Evolutionary conservation across 2,329 filamentous ascomycete species (phyloP).

Genomic region (Orbilia quercus): DNA sequence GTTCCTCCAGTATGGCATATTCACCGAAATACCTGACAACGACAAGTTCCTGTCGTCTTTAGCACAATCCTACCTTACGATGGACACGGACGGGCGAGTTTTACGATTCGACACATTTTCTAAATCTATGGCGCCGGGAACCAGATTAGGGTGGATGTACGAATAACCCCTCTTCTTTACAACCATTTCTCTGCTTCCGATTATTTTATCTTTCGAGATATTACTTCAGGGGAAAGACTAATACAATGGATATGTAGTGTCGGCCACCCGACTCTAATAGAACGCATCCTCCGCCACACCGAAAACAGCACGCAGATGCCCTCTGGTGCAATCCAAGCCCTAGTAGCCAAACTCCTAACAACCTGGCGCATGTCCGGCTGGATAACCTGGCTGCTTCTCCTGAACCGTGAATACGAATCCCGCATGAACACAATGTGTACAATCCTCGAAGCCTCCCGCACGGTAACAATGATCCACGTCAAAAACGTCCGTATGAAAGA

Average conservation of each 20-base stretch:
- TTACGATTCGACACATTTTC: slow-evolving; percentile 92
- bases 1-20: slow-evolving; percentile 85
- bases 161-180: not conserved
- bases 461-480: slow-evolving; percentile 43
- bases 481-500: slow-evolving; percentile 44
- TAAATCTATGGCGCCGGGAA: slow-evolving; percentile 90
- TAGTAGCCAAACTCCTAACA: slow-evolving; percentile 81
- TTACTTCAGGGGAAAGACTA: too few species aligned
- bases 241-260: too few species aligned
- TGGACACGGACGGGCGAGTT: slow-evolving; percentile 88
- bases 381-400: slow-evolving; percentile 88
- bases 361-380: slow-evolving; percentile 86
- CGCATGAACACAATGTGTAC: slow-evolving; percentile 84
- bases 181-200: not conserved
- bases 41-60: slow-evolving; percentile 59
- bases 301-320: slow-evolving; percentile 85
- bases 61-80: slow-evolving; percentile 79
- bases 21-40: slow-evolving; percentile 57
- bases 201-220: not conserved
- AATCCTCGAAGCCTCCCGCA: slow-evolving; percentile 66
- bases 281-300: slow-evolving; percentile 77
- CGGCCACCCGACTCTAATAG: slow-evolving; percentile 79
- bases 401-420: slow-evolving; percentile 84
- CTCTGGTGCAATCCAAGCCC: slow-evolving; percentile 86
- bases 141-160: slow-evolving; percentile 83